Percentiles rank a stretch among this genome's conserved stretches.
phyloP scores from a whole-genome alignment of 2,329 filamentous ascomycete species.

The Colletotrichum sp. region DNA sequence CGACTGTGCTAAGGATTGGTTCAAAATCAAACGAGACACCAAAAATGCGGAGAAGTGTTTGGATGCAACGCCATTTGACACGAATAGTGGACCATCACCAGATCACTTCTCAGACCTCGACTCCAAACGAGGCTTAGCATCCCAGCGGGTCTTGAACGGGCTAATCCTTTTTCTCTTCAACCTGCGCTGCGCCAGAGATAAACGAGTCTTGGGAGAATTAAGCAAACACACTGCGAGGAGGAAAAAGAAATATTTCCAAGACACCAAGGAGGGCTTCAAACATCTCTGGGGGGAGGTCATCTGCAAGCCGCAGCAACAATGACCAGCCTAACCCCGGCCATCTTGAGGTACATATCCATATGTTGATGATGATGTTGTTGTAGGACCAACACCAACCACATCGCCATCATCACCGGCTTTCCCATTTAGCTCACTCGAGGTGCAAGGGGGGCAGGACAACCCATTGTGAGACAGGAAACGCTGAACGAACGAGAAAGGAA shows the following conservation, averaged over 20 bases:
- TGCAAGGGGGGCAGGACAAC: background rate
- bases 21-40: background rate
- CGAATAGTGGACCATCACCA: conserved; percentile 9
- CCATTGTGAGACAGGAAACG: background rate
- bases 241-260: background rate
- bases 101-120: conserved; percentile 5
- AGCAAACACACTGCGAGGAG: background rate
- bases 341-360: background rate
- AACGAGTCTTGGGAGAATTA: background rate
- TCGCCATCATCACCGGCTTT: background rate
- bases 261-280: background rate
- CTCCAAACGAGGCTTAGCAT: conserved; percentile 6
- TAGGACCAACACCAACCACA: background rate
- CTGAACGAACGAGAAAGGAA: background rate
- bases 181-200: background rate
- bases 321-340: background rate
- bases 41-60: conserved; percentile 10
- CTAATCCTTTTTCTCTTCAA: background rate
- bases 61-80: background rate
- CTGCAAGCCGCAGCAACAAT: background rate
- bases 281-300: background rate
- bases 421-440: background rate
- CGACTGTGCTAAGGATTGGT: background rate
- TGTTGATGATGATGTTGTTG: background rate
- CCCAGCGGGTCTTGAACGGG: background rate